These are phyloP conservation scores for Sclerotinia sclerotiorum DNA, from an alignment of 2,329 filamentous ascomycete species.

Conservation along the genomic window DNA sequence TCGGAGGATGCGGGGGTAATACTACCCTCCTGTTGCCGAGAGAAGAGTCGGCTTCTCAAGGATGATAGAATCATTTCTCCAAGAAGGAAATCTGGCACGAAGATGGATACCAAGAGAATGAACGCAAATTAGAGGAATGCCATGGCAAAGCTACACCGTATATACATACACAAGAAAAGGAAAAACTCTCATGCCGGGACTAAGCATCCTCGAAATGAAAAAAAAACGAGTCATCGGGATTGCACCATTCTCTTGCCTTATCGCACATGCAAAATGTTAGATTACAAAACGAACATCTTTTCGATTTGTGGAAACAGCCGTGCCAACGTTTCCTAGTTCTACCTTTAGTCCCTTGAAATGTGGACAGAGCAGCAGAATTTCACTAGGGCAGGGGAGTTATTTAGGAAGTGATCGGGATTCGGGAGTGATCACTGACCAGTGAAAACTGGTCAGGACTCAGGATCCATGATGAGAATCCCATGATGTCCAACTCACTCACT, in stretches of 20 bases:
- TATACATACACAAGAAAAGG: not conserved
- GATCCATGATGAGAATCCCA: no score
- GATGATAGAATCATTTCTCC: constrained; percentile 11
- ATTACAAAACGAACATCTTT: constrained; percentile 5
- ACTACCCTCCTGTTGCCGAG: not conserved
- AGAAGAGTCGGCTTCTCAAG: constrained; percentile 13
- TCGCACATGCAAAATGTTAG: not conserved
- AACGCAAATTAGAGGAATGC: not conserved
- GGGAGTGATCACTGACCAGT: no score
- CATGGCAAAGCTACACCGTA: not conserved
- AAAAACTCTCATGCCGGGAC: not conserved
- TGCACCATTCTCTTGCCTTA: constrained; percentile 12
- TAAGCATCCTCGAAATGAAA: not conserved
- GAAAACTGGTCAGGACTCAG: not conserved
- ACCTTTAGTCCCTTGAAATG: not conserved
- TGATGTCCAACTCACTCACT: no score
- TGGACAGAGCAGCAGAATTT: not conserved
- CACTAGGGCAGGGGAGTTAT: not conserved
- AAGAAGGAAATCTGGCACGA: not conserved
- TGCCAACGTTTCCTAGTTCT: not conserved
- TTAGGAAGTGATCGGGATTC: not conserved
- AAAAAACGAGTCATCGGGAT: constrained; percentile 6
- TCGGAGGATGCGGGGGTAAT: not conserved
- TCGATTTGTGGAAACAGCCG: constrained; percentile 4
- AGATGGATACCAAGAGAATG: not conserved